Evolutionary conservation across 768 basidiomycete species (phyloP).

Genomic region (Mycena indigotica): DNA sequence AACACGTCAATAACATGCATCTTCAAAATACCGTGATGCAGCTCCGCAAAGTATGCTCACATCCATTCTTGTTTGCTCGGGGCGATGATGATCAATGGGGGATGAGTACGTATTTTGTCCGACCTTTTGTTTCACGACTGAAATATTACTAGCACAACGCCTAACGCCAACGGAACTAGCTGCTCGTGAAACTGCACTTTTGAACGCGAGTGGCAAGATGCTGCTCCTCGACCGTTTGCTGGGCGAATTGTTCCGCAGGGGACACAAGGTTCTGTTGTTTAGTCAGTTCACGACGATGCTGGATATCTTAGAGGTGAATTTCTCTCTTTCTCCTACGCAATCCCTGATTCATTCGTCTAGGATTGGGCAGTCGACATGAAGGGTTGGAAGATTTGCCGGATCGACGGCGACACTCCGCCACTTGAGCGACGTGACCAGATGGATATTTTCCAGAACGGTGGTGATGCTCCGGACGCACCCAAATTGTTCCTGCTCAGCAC

Average conservation of each 20-base stretch:
- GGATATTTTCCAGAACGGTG: conserved; percentile 77
- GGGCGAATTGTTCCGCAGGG: conserved; percentile 73
- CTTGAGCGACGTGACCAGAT: conserved; percentile 83
- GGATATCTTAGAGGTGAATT: conserved; percentile 84
- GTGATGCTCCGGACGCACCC: conserved; percentile 63
- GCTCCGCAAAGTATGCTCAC: conserved; percentile 92
- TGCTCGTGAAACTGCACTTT: conserved; percentile 75
- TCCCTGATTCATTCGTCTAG: conserved; percentile 32
- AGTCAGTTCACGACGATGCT: conserved; percentile 97
- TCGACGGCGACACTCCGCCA: conserved; percentile 88
- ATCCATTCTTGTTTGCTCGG: conserved; percentile 78
- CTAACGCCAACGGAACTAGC: conserved; percentile 29
- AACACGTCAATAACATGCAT: conserved; percentile 88
- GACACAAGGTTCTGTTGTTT: conserved; percentile 85
- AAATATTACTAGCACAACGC: not conserved
- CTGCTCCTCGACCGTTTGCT: conserved; percentile 89
- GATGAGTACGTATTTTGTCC: not conserved
- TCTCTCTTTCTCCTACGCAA: not conserved
- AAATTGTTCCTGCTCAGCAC: conserved; percentile 80
- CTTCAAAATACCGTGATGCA: conserved; percentile 98
- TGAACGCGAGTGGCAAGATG: conserved; percentile 95
- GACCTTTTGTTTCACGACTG: not conserved
- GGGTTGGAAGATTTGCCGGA: conserved; percentile 82
- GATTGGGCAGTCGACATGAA: conserved; percentile 90
- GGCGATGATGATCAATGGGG: conserved; percentile 13